Evolutionary conservation across 257 asterid genomes (phyloP).

Genomic region (Phtheirospermum japonicum): DNA sequence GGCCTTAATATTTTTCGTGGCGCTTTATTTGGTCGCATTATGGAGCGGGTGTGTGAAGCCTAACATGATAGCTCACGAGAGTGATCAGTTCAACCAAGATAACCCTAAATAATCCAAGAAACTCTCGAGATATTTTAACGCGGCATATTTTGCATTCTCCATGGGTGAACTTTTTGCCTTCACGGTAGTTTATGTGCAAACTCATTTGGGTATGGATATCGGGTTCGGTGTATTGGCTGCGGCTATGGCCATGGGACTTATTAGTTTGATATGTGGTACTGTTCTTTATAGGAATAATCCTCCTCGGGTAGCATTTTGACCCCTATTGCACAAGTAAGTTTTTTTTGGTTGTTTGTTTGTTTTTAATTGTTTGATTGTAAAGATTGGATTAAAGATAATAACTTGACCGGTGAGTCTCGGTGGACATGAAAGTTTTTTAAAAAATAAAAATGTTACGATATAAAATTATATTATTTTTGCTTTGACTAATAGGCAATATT

Average conservation of each 20-base stretch:
- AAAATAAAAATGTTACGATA: no score
- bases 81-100: constrained; percentile 66
- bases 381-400: no score
- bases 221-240: constrained; percentile 91
- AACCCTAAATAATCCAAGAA: constrained; percentile 54
- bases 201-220: constrained; percentile 95
- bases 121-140: constrained; percentile 81
- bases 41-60: constrained; percentile 98
- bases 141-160: constrained; percentile 91
- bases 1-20: constrained; percentile 63
- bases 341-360: no score
- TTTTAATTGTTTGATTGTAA: no score
- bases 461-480: neutral
- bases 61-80: constrained; percentile 92
- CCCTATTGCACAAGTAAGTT: constrained; percentile 74
- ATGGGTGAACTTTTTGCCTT: constrained; percentile 77
- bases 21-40: constrained; percentile 81
- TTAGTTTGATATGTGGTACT: constrained; percentile 57
- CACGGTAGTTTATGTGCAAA: constrained; percentile 81
- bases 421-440: no score
- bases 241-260: constrained; percentile 79
- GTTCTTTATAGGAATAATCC: constrained; percentile 65
- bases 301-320: constrained; percentile 79
- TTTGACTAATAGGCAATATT: neutral
- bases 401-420: no score